Base-by-base conservation (phyloP, 306 rosid species). In the Vicia faba region DNA sequence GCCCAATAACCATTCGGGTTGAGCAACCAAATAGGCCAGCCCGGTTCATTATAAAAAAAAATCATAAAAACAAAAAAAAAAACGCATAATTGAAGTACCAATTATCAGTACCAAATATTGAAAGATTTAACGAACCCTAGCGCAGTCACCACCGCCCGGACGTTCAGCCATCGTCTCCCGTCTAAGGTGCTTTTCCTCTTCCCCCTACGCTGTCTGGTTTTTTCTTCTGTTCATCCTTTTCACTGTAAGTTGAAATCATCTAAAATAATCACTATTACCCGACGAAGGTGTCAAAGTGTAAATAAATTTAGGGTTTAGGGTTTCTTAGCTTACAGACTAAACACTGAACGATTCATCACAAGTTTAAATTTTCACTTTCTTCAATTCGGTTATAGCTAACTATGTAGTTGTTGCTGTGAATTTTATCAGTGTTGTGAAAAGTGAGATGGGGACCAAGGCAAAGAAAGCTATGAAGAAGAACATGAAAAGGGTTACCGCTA, bases 401-500 rank as follows among this genome's bases (percentile, higher is more conserved):
- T 48, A 48, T 16, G 11, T 15, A 15, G 2, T 4, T 45, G 15
- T 0, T 41, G 28, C 12, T 6, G 18, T 7, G 13, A 26, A 4
- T 16, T 53, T 55, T 26, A n/a, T 6, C 19, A 41, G 31, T 28
- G 0, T 13, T 44, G 23, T 44, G n/a, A 23, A 39, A 39, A 36
- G 72, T 46, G 33, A 75, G 56, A 92, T 87, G 97, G 92, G 92
- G 67, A 46, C 74, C 4, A 84, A 89, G 84, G 95, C 84, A n/a
- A 89, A 83, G 81, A 92, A 87, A 84, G 82, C 91, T 5, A 66
- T 81, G 95, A 85, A 86, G 83, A 88, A 86, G 81, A 81, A 65
- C 7, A n/a, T 91, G 74, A 83, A 62, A 69, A 87, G 62, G 79
- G 88, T 66, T 28, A 44, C 67, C 11, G 65, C 86, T 41, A 39